Conservation (phyloP, 1,284 basidiomycete genomes). For the Ganoderma meredithae region DNA sequence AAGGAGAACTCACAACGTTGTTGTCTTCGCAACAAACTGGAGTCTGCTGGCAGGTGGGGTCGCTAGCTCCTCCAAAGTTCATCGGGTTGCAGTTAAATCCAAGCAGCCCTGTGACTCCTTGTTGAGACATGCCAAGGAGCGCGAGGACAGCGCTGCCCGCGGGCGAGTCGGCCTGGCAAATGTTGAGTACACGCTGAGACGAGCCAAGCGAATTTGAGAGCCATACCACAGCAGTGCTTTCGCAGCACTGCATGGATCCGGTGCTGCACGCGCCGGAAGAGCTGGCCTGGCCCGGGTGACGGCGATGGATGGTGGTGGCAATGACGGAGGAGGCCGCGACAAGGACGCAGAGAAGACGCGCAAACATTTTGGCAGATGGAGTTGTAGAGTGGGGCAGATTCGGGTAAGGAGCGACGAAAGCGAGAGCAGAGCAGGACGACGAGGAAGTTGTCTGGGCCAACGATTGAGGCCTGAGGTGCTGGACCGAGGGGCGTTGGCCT, state of each 20-base stretch:
- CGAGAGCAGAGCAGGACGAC: background rate
- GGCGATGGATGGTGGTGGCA: constrained; percentile 23
- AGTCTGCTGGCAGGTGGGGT: constrained; percentile 5
- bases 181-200: background rate
- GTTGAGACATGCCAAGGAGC: constrained; percentile 24
- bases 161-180: constrained; percentile 13
- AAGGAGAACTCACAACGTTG: constrained; percentile 13
- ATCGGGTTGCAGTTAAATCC: constrained; percentile 31
- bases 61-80: constrained; percentile 8
- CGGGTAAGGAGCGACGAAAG: constrained; percentile 1
- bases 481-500: background rate
- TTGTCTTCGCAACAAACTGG: constrained; percentile 35
- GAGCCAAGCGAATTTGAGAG: background rate
- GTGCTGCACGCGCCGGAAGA: constrained; percentile 21
- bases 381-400: constrained; percentile 23
- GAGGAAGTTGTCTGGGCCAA: background rate
- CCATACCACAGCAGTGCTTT: constrained; percentile 14
- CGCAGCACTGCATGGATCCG: constrained; percentile 28
- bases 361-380: background rate
- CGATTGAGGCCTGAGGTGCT: constrained; percentile 1
- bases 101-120: constrained; percentile 16
- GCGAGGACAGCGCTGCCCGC: constrained; percentile 8
- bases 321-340: constrained; percentile 19
- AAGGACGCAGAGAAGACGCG: constrained; percentile 15
- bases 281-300: background rate